These are phyloP conservation scores for Teunomyces tritomae DNA, from an alignment of 805 yeast species.

Conservation along the genomic window DNA sequence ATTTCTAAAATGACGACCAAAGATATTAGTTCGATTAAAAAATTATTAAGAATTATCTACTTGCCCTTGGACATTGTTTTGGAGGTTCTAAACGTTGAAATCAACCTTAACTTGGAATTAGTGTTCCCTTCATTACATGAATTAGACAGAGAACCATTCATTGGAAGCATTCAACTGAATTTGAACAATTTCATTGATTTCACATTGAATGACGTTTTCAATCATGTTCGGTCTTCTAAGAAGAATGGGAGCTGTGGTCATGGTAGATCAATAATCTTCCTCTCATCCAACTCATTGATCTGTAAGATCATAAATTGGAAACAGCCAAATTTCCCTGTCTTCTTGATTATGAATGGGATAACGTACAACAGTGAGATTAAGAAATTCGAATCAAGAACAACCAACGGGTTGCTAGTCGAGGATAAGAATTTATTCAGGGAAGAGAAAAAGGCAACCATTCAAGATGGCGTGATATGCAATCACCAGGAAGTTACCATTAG, in stretches of 20 bases:
- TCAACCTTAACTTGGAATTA: conserved; percentile 72
- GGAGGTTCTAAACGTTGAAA: conserved; percentile 49
- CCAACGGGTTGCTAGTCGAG: conserved; percentile 39
- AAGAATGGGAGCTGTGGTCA: conserved; percentile 15
- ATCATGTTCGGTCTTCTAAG: conserved; percentile 58
- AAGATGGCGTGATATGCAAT: conserved; percentile 12
- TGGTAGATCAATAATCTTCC: conserved; percentile 71
- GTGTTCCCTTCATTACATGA: conserved; percentile 65
- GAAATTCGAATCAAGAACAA: conserved; percentile 38
- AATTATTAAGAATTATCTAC: conserved; percentile 46
- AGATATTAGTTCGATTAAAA: conserved; percentile 40
- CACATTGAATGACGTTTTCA: conserved; percentile 68
- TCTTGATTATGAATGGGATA: conserved; percentile 76
- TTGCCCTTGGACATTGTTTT: conserved; percentile 62
- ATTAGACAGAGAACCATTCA: conserved; percentile 37
- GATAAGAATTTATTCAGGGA: conserved; percentile 10
- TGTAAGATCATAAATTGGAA: conserved; percentile 96
- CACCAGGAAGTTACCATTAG: conserved; percentile 49
- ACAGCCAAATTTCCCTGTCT: conserved; percentile 96
- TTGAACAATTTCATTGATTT: conserved; percentile 76
- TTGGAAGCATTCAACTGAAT: conserved; percentile 43
- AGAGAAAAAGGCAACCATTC: neutral
- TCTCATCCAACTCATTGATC: conserved; percentile 84
- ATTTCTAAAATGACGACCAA: conserved; percentile 34
- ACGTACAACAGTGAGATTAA: conserved; percentile 26